These are phyloP conservation scores for Pholiota adiposa DNA, from an alignment of 1,284 basidiomycete genomes.

Conservation along the genomic window DNA sequence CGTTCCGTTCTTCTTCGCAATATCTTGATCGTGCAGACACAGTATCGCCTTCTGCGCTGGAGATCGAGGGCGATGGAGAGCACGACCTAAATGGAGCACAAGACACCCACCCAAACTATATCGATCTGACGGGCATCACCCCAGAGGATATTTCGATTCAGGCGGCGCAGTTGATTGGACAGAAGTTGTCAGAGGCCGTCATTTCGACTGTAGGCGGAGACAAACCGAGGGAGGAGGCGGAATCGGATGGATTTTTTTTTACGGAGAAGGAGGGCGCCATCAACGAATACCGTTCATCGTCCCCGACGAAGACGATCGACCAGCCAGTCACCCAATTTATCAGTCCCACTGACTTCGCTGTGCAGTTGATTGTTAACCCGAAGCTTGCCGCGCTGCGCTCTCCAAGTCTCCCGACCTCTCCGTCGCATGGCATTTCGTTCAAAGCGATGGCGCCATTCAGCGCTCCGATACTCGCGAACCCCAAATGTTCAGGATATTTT, in stretches of 20 bases:
- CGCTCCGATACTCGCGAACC: constrained; percentile 72
- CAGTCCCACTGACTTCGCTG: constrained; percentile 50
- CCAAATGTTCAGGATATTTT: constrained; percentile 94
- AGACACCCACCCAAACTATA: constrained; percentile 1
- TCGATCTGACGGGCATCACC: constrained; percentile 10
- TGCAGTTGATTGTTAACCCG: constrained; percentile 55
- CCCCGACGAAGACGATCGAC: constrained; percentile 14
- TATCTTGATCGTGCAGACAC: background rate
- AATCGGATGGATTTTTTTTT: constrained; percentile 5
- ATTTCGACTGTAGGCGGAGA: constrained; percentile 20
- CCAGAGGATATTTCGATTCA: constrained; percentile 27
- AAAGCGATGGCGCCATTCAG: constrained; percentile 32
- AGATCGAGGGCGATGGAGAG: constrained; percentile 15
- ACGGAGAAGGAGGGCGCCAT: constrained; percentile 5
- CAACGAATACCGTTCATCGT: background rate
- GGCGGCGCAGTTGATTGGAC: constrained; percentile 38
- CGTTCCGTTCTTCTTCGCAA: constrained; percentile 16
- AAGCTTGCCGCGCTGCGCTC: constrained; percentile 56
- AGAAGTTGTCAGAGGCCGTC: constrained; percentile 39
- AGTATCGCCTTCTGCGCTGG: constrained; percentile 18
- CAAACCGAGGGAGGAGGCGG: background rate
- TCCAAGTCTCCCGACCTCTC: constrained; percentile 15
- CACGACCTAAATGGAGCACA: background rate
- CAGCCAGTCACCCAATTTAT: constrained; percentile 34
- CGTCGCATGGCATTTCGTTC: constrained; percentile 3